Conservation (phyloP, 2,329 filamentous ascomycete genomes). For the Eurotiales sp. region DNA sequence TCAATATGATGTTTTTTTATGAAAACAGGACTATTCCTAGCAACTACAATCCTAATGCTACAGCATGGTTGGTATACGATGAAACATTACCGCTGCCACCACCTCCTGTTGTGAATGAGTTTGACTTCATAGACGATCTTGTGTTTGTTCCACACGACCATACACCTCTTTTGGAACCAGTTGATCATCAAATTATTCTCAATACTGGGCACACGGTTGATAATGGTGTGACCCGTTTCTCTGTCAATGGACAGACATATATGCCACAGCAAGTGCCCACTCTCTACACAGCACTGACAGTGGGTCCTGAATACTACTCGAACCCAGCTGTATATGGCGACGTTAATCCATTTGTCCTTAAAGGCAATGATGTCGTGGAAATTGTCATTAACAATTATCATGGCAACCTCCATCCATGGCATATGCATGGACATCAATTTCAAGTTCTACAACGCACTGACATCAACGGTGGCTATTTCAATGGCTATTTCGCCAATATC, state of each 20-base stretch:
- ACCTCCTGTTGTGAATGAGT: constrained; percentile 55
- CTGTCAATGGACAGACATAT: constrained; percentile 77
- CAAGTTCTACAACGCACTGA: constrained; percentile 36
- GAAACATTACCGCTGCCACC: constrained; percentile 42
- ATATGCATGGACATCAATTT: constrained; percentile 53
- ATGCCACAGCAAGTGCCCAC: constrained; percentile 70
- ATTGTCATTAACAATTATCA: constrained; percentile 36
- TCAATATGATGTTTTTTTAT: constrained; percentile 43
- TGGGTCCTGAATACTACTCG: constrained; percentile 49
- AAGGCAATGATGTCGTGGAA: constrained; percentile 51
- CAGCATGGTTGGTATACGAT: constrained; percentile 51
- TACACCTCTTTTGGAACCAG: constrained; percentile 24
- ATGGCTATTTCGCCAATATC: constrained; percentile 22
- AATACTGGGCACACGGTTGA: constrained; percentile 62
- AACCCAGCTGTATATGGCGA: constrained; percentile 61
- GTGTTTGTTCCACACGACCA: constrained; percentile 23
- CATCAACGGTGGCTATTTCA: constrained; percentile 25
- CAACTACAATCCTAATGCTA: constrained; percentile 58
- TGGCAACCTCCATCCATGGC: constrained; percentile 43
- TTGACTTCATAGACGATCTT: constrained; percentile 67
- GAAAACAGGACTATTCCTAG: constrained; percentile 51
- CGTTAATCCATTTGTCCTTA: constrained; percentile 64
- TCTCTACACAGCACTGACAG: constrained; percentile 69
- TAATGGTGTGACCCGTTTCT: constrained; percentile 58
- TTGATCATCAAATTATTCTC: constrained; percentile 29